Evolutionary conservation across 2,329 filamentous ascomycete species (phyloP), one percentile per base, ranked within the genome.

Genomic region (Microsporum canis): DNA sequence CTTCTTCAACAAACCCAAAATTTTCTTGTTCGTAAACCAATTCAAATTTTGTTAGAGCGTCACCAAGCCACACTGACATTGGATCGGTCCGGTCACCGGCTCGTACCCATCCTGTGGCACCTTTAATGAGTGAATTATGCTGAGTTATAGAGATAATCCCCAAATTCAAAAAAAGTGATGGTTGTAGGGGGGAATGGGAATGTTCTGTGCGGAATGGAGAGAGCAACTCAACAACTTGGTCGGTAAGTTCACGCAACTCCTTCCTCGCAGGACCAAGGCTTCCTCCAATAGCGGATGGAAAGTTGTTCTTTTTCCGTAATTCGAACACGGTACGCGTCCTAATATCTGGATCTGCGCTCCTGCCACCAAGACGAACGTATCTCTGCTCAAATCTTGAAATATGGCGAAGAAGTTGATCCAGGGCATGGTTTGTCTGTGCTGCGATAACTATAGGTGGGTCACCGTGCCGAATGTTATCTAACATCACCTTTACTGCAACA

Each of bases 361-460:
- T 82, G 1, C 86, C 84, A 47, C 90, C 90, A 7, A 89, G 73
- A 6, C 86, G 81, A 57, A 87, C 75, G 61, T 91, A 85, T 0
- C 83, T 79, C 0, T 75, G 71, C 66, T 87, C 85, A 65, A 87
- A 87, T 4, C 76, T 69, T 0, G 84, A 77, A 14, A 90, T 78
- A 60, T 86, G 83, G 0, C 76, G 75, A 0, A 96, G 77, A 0
- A 96, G 77, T 69, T 96, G 91, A 66, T 96, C 91, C 0, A 96
- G 76, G 0, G 91, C 91, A 72, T 96, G 90, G 62, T 96, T 96
- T 0, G 91, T 96, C 67, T 96, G 90, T 5, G 89, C 90, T 0
- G 90, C 82, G 2, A 96, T 79, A 23, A 96, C 79, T 34, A 96
- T 85, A 0, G 88, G 88, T 6, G 85, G 80, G 61, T 86, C 83